Conservation (phyloP, 2,329 filamentous ascomycete genomes). For the Pestalotiopsis sp. region DNA sequence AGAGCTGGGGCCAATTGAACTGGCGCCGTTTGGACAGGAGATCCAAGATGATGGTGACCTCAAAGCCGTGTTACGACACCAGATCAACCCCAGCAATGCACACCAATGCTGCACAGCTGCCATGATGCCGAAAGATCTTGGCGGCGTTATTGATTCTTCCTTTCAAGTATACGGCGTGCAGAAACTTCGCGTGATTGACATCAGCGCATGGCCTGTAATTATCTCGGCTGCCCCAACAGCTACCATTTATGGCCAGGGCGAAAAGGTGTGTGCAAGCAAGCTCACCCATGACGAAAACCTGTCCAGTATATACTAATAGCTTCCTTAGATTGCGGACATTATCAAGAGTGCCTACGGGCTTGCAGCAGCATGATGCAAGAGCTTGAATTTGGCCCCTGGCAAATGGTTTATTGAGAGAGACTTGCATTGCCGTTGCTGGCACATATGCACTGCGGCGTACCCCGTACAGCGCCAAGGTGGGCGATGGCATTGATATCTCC, state of each 20-base stretch:
- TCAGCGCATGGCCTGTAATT: constrained; percentile 18
- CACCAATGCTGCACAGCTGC: constrained; percentile 32
- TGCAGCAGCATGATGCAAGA: background rate
- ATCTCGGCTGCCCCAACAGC: constrained; percentile 14
- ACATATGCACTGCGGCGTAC: too few species aligned
- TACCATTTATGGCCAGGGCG: constrained; percentile 18
- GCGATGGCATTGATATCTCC: too few species aligned
- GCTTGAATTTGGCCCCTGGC: background rate
- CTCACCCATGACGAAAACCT: background rate
- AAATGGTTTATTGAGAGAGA: too few species aligned
- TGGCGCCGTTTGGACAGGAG: constrained; percentile 16
- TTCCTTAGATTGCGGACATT: background rate
- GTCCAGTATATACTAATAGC: background rate
- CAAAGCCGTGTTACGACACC: constrained; percentile 19
- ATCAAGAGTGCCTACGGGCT: background rate
- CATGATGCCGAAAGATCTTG: constrained; percentile 44
- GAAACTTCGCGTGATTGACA: constrained; percentile 19
- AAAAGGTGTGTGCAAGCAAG: constrained; percentile 15
- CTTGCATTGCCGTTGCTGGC: too few species aligned
- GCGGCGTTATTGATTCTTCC: constrained; percentile 44
- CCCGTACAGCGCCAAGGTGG: too few species aligned
- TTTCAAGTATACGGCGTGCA: constrained; percentile 21
- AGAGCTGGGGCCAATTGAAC: constrained; percentile 16
- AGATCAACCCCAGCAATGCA: constrained; percentile 24
- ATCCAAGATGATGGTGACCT: constrained; percentile 30